phyloP scores from a whole-genome alignment of 108 stramenopile genomes.

The Epipyxis sp. region DNA sequence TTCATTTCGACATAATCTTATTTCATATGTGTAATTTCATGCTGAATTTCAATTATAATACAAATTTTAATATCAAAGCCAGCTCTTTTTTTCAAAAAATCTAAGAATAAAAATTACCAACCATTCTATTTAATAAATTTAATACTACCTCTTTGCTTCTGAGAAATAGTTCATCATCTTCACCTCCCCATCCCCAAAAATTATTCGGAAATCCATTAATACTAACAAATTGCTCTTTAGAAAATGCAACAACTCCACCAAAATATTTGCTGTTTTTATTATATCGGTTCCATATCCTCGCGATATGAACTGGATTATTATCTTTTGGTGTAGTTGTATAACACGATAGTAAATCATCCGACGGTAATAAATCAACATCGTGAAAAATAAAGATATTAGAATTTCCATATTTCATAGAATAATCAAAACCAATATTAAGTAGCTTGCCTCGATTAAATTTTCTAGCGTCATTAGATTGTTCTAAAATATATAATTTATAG shows the following conservation, averaged over 20 bases:
- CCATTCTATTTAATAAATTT: no score
- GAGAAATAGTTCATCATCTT: conserved; percentile 98
- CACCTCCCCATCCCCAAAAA: conserved; percentile 99
- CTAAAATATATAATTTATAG: conserved; percentile 91
- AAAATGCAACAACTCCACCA: conserved; percentile 90
- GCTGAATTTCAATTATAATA: no score
- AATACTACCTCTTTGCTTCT: conserved; percentile 42
- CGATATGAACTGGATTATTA: conserved; percentile 82
- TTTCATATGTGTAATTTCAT: no score
- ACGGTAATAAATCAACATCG: conserved; percentile 94
- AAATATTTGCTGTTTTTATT: conserved; percentile 93
- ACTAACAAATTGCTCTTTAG: conserved; percentile 67
- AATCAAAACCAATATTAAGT: conserved; percentile 93
- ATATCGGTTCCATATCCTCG: conserved; percentile 94
- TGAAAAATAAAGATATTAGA: conserved; percentile 81
- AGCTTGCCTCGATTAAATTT: conserved; percentile 99
- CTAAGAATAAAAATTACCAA: no score
- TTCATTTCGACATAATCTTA: background rate
- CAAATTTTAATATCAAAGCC: no score
- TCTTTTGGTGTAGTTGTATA: conserved; percentile 75
- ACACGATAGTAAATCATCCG: conserved; percentile 62
- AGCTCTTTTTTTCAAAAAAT: no score
- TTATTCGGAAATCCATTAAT: conserved; percentile 97
- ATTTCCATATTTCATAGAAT: conserved; percentile 61
- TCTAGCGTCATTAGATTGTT: conserved; percentile 85